A percentile compares a stretch with the other conserved stretches of the same genome.
phyloP scores from a whole-genome alignment of 1,139 yeast genomes.

The Eremothecium cymbalariae region DNA sequence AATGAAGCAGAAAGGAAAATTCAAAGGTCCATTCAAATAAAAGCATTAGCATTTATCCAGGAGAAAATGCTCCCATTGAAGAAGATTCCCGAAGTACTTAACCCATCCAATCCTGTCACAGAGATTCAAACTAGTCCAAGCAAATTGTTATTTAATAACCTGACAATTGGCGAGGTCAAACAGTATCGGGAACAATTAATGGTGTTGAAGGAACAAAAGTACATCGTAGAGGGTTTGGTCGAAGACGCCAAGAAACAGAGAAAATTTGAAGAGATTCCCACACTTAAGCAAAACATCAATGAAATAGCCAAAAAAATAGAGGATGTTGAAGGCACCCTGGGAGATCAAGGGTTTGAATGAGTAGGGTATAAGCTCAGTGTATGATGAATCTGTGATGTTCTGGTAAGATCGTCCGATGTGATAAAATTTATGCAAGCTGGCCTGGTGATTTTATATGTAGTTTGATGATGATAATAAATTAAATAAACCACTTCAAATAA shows the following conservation, averaged over 20 bases:
- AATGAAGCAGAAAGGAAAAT: constrained; percentile 37
- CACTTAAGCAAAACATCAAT: constrained; percentile 48
- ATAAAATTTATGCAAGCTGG: too few relatives aligned
- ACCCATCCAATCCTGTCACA: constrained; percentile 20
- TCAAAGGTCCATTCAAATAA: constrained; percentile 39
- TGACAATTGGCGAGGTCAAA: constrained; percentile 40
- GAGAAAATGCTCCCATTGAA: constrained; percentile 49
- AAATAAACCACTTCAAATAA: too few relatives aligned
- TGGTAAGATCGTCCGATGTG: too few relatives aligned
- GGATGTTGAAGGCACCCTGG: constrained; percentile 45
- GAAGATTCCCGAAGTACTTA: constrained; percentile 38
- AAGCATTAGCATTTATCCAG: constrained; percentile 44
- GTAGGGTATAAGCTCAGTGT: too few relatives aligned
- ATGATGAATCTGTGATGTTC: too few relatives aligned
- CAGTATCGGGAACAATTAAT: constrained; percentile 64
- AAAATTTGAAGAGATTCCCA: constrained; percentile 66
- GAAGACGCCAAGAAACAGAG: constrained; percentile 55
- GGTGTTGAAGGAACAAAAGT: constrained; percentile 81
- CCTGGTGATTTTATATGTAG: neutral
- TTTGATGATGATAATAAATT: neutral
- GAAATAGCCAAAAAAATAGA: constrained; percentile 53
- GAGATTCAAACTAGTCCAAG: constrained; percentile 11
- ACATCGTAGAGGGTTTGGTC: constrained; percentile 57
- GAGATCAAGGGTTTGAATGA: constrained; percentile 51
- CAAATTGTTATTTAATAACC: constrained; percentile 18